Conservation (phyloP, 768 basidiomycete species). For the Roridomyces roridus region DNA sequence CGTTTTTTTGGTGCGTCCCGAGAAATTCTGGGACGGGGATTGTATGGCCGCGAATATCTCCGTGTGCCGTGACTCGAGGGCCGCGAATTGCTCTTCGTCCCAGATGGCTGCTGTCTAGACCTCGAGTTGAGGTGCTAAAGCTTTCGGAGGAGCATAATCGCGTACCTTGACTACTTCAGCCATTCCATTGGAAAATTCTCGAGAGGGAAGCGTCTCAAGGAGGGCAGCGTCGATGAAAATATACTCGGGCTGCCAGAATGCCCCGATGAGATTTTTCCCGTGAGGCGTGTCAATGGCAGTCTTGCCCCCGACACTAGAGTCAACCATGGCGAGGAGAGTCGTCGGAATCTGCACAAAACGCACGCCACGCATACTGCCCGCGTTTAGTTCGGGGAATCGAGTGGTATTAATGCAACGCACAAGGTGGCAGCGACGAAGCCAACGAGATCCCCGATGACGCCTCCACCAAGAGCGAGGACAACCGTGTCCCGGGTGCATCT, state of each 20-base stretch:
- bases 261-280: slow-evolving; percentile 97
- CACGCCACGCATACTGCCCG: slow-evolving; percentile 92
- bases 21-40: slow-evolving; percentile 63
- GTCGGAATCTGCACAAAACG: slow-evolving; percentile 97
- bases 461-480: slow-evolving; percentile 92
- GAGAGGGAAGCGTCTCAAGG: slow-evolving; percentile 87
- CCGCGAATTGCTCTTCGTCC: slow-evolving; percentile 88
- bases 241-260: slow-evolving; percentile 98
- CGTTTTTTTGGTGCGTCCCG: slow-evolving; percentile 63
- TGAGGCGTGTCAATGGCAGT: slow-evolving; percentile 99
- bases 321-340: slow-evolving; percentile 97
- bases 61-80: slow-evolving; percentile 83
- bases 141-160: background rate
- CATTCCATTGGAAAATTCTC: slow-evolving; percentile 99
- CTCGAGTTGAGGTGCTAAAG: background rate
- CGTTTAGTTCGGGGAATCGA: slow-evolving; percentile 12
- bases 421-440: slow-evolving; percentile 98
- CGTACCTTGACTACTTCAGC: slow-evolving; percentile 95
- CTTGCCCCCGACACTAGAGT: slow-evolving; percentile 97
- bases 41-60: slow-evolving; percentile 90
- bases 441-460: slow-evolving; percentile 95
- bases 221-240: slow-evolving; percentile 98
- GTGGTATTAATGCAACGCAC: slow-evolving; percentile 53
- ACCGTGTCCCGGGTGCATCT: slow-evolving; percentile 94
- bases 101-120: slow-evolving; percentile 98